phyloP scores from a whole-genome alignment of 345 rosid species.

The Mercurialis annua region DNA sequence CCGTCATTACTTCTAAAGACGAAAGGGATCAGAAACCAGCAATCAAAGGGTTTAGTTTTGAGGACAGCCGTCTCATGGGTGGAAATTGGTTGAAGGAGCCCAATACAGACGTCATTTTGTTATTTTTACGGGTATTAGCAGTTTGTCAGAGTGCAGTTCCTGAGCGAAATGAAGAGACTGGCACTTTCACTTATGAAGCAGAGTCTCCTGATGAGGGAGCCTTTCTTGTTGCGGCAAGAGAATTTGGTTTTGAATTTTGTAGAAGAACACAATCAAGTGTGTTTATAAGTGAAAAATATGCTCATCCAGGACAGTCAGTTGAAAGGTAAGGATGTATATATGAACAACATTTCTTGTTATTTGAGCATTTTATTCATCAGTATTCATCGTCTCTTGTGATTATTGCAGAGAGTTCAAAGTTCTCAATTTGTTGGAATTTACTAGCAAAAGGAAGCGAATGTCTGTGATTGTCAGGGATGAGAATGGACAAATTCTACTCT shows the following conservation, averaged over 20 bases:
- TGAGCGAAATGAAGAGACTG: slow-evolving; percentile 75
- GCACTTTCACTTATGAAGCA: slow-evolving; percentile 70
- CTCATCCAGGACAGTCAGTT: slow-evolving; percentile 44
- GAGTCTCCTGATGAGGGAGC: slow-evolving; percentile 98
- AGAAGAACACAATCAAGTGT: slow-evolving; percentile 89
- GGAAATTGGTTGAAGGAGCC: slow-evolving; percentile 85
- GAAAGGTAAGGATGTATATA: slow-evolving; percentile 60
- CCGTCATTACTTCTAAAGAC: slow-evolving; percentile 43
- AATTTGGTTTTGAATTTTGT: slow-evolving; percentile 88
- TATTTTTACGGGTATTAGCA: slow-evolving; percentile 78
- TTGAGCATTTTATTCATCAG: slow-evolving; percentile 7
- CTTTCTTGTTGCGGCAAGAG: slow-evolving; percentile 93
- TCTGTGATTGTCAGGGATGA: slow-evolving; percentile 77
- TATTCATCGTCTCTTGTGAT: slow-evolving; percentile 15
- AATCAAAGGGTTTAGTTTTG: slow-evolving; percentile 83
- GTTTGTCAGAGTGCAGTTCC: slow-evolving; percentile 98
- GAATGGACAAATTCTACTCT: slow-evolving; percentile 73
- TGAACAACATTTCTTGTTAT: slow-evolving; percentile 11
- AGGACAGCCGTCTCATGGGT: slow-evolving; percentile 70
- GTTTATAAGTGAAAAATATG: slow-evolving; percentile 53
- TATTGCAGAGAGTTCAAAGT: slow-evolving; percentile 84
- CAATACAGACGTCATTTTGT: slow-evolving; percentile 48
- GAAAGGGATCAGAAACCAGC: slow-evolving; percentile 41
- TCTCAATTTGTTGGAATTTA: slow-evolving; percentile 85
- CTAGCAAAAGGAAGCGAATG: slow-evolving; percentile 98